Conservation (phyloP, 306 rosid species). For the Neltuma alba region DNA sequence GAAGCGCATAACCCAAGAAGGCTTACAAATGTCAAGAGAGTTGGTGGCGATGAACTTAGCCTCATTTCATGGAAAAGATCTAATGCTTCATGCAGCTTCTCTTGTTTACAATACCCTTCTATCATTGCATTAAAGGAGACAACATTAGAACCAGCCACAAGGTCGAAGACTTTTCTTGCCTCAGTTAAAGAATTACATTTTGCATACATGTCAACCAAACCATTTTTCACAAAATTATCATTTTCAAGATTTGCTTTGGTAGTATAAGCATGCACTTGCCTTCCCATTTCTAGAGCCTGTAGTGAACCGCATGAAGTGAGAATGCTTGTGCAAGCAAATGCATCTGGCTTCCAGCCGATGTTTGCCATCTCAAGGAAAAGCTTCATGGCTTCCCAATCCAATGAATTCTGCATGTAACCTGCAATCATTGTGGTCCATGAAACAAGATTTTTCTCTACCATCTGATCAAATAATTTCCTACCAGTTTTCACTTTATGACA, state of each 20-base stretch:
- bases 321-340: slow-evolving; percentile 77
- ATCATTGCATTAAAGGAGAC: slow-evolving; percentile 93
- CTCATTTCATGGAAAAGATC: slow-evolving; percentile 70
- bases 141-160: slow-evolving; percentile 52
- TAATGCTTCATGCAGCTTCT: slow-evolving; percentile 62
- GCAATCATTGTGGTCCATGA: slow-evolving; percentile 95
- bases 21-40: slow-evolving; percentile 76
- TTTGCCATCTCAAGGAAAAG: slow-evolving; percentile 68
- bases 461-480: slow-evolving; percentile 54
- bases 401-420: slow-evolving; percentile 88
- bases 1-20: slow-evolving; percentile 83
- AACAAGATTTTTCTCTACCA: slow-evolving; percentile 60
- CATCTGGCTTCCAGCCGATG: slow-evolving; percentile 70
- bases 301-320: slow-evolving; percentile 88
- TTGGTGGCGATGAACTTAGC: slow-evolving; percentile 56
- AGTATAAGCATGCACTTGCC: slow-evolving; percentile 74
- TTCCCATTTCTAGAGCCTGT: slow-evolving; percentile 62
- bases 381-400: slow-evolving; percentile 63
- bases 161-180: slow-evolving; percentile 69
- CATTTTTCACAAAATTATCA: slow-evolving; percentile 77
- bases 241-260: slow-evolving; percentile 65
- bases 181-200: slow-evolving; percentile 72
- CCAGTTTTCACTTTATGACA: slow-evolving; percentile 69
- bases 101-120: slow-evolving; percentile 80
- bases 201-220: slow-evolving; percentile 90